Evolutionary conservation across 73 alveolate genomes (phyloP).

Genomic region (Blepharisma japonicum): DNA sequence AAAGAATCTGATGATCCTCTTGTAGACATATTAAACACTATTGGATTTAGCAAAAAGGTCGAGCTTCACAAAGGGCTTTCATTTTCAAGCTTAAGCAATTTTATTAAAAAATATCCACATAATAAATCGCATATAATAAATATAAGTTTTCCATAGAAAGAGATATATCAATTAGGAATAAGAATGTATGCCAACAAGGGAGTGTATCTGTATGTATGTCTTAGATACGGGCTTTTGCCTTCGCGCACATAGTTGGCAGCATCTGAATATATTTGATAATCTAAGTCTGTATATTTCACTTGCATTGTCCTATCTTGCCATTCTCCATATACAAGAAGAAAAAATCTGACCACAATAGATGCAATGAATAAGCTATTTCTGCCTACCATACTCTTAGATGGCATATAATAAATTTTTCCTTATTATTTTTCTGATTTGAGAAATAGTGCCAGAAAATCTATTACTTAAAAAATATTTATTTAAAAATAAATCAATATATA

Average conservation of each 20-base stretch:
- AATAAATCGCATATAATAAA: conserved; percentile 56
- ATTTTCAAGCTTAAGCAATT: conserved; percentile 37
- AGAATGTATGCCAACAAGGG: conserved; percentile 86
- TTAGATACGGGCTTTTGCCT: conserved; percentile 91
- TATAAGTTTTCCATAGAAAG: conserved; percentile 62
- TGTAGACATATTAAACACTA: conserved; percentile 76
- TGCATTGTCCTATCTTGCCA: conserved; percentile 33
- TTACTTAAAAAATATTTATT: no score
- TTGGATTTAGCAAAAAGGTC: conserved; percentile 84
- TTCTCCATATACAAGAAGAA: conserved; percentile 27
- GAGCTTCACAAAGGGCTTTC: conserved; percentile 47
- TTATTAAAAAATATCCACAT: conserved; percentile 52
- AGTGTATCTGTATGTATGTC: conserved; percentile 96
- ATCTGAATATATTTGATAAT: conserved; percentile 93
- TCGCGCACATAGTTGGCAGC: conserved; percentile 87
- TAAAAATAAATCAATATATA: no score
- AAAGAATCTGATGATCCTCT: conserved; percentile 94
- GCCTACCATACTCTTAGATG: no score
- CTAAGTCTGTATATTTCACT: conserved; percentile 91
- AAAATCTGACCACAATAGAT: background rate
- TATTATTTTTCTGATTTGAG: no score
- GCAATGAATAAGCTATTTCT: no score
- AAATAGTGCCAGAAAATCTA: no score
- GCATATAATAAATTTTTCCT: no score
- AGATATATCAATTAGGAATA: conserved; percentile 62